Evolutionary conservation across 768 basidiomycete genomes (phyloP).

Genomic region (Candolleomyces eurysporus): DNA sequence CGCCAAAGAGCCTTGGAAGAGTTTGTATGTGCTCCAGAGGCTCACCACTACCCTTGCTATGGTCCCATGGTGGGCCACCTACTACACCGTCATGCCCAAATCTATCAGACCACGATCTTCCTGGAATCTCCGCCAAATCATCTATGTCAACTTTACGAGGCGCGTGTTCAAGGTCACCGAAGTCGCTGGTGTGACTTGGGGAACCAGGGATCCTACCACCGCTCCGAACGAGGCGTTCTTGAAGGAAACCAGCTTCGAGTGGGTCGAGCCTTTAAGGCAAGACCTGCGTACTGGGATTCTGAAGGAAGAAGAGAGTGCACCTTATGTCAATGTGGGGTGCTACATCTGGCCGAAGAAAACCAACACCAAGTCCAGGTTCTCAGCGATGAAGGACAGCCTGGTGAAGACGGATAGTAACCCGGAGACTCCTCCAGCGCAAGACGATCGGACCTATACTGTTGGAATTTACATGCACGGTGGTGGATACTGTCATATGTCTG

Average conservation of each 20-base stretch:
- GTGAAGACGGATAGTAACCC: not conserved
- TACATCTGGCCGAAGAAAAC: conserved; percentile 45
- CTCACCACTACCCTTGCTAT: conserved; percentile 47
- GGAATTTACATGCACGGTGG: conserved; percentile 56
- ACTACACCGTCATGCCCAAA: conserved; percentile 43
- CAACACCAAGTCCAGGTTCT: not conserved
- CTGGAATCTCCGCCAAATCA: conserved; percentile 48
- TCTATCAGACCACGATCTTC: conserved; percentile 44
- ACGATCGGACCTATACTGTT: conserved; percentile 31
- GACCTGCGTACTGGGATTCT: conserved; percentile 41
- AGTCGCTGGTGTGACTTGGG: conserved; percentile 55
- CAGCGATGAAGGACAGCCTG: conserved; percentile 3
- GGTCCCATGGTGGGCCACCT: conserved; percentile 43
- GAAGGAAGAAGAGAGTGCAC: conserved; percentile 34
- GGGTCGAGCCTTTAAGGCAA: conserved; percentile 43
- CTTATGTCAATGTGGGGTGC: conserved; percentile 43
- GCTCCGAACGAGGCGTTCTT: conserved; percentile 29
- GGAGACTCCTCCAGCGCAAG: conserved; percentile 2
- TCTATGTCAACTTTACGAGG: conserved; percentile 51
- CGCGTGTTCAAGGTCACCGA: conserved; percentile 54
- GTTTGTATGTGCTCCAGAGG: conserved; percentile 46
- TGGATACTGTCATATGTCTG: conserved; percentile 58
- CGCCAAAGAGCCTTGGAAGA: conserved; percentile 44
- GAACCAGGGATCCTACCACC: conserved; percentile 42
- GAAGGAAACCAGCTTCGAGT: conserved; percentile 47